These are phyloP conservation scores for Heterobasidion occidentale DNA, from an alignment of 1,284 basidiomycete species.

Conservation along the genomic window DNA sequence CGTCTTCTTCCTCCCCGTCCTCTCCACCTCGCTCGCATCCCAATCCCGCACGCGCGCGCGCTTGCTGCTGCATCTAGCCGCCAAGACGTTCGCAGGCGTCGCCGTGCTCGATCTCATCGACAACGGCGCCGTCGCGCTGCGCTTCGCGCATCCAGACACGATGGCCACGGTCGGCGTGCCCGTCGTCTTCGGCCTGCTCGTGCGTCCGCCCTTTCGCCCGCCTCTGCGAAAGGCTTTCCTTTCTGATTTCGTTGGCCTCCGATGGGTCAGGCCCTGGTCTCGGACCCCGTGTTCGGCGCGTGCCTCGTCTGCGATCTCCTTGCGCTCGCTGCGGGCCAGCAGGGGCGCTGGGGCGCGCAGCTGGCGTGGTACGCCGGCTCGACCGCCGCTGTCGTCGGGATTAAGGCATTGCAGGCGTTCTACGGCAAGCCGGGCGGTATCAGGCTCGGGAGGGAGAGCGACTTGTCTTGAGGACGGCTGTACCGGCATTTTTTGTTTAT, in stretches of 20 bases:
- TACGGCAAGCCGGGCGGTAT: too few relatives aligned
- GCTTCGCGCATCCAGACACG: conserved; percentile 2
- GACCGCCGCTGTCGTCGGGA: conserved; percentile 12
- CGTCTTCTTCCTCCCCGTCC: conserved; percentile 16
- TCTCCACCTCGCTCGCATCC: not conserved
- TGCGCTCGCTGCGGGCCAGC: conserved; percentile 19
- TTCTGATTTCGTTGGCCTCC: too few relatives aligned
- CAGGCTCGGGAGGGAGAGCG: too few relatives aligned
- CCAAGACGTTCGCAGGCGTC: conserved; percentile 26
- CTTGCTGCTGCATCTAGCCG: conserved; percentile 22
- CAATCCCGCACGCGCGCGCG: conserved; percentile 13
- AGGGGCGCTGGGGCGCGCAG: conserved; percentile 15
- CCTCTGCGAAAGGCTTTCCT: too few relatives aligned
- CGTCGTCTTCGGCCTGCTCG: not conserved
- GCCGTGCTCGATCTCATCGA: conserved; percentile 27
- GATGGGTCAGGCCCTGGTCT: conserved; percentile 15
- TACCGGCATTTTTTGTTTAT: too few relatives aligned
- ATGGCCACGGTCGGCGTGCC: not conserved
- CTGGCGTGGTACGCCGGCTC: conserved; percentile 19
- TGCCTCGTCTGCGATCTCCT: conserved; percentile 21
- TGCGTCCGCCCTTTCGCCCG: conserved; percentile 1
- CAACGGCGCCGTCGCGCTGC: conserved; percentile 22
- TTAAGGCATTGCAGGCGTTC: conserved; percentile 12
- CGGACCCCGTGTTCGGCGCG: conserved; percentile 20
- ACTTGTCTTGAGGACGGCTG: too few relatives aligned